Conservation (phyloP, 148 eudicot species). For the Cornus suecica region DNA sequence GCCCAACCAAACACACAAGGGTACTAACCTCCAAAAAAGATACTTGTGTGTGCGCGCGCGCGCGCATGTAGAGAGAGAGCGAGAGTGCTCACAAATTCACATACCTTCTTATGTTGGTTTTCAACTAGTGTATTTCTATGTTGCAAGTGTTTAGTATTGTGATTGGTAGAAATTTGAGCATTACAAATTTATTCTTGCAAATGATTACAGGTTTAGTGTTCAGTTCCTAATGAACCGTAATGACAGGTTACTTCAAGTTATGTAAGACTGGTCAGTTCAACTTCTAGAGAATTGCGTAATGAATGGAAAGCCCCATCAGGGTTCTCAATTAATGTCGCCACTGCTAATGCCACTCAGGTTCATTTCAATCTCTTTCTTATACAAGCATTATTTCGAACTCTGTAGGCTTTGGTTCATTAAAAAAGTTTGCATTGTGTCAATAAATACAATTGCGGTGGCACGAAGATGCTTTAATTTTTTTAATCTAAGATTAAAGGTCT, state of each 20-base stretch:
- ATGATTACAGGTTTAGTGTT: neutral
- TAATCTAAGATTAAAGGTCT: no score
- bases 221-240: constrained; percentile 9
- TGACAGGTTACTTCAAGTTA: constrained; percentile 87
- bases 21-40: no score
- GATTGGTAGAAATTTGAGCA: neutral
- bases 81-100: neutral
- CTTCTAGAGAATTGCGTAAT: constrained; percentile 64
- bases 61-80: neutral
- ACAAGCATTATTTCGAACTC: no score
- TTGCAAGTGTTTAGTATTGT: neutral
- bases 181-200: neutral
- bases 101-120: neutral
- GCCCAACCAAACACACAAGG: no score
- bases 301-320: constrained; percentile 92
- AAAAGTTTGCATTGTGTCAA: no score
- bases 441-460: no score
- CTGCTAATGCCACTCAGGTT: constrained; percentile 95
- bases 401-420: no score
- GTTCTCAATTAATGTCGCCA: constrained; percentile 86
- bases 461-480: no score
- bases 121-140: neutral
- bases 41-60: neutral
- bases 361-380: neutral
- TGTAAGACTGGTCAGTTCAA: constrained; percentile 82